Conservation (phyloP, 345 rosid species). For the Moringa oleifera region DNA sequence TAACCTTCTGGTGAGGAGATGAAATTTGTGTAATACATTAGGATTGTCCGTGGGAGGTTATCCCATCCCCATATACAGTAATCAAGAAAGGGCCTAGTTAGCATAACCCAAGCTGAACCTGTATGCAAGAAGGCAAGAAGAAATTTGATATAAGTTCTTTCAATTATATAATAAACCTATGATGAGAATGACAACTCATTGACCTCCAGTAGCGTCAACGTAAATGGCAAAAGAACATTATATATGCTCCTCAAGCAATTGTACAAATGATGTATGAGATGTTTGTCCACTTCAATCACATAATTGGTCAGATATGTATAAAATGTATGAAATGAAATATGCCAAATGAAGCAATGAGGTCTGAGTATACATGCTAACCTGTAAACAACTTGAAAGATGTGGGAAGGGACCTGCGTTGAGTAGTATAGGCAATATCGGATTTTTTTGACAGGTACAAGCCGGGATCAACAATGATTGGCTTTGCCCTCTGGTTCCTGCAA, state of each 20-base stretch:
- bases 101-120: slow-evolving; percentile 93
- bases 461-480: slow-evolving; percentile 88
- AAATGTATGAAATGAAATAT: background rate
- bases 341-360: slow-evolving; percentile 5
- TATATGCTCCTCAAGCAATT: too few relatives aligned
- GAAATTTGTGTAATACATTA: slow-evolving; percentile 83
- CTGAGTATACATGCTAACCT: slow-evolving; percentile 35
- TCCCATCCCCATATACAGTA: slow-evolving; percentile 94
- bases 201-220: too few relatives aligned
- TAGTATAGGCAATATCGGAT: slow-evolving; percentile 78
- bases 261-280: too few relatives aligned
- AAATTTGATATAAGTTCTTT: background rate
- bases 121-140: slow-evolving; percentile 8
- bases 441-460: slow-evolving; percentile 90
- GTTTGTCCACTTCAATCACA: too few relatives aligned
- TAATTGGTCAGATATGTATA: background rate
- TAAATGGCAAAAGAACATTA: too few relatives aligned
- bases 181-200: too few relatives aligned
- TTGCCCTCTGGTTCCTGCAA: slow-evolving; percentile 76
- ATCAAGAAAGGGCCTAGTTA: slow-evolving; percentile 64
- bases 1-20: slow-evolving; percentile 96
- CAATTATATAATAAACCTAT: too few relatives aligned
- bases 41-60: slow-evolving; percentile 71
- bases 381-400: slow-evolving; percentile 83
- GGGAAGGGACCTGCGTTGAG: slow-evolving; percentile 87